phyloP scores from a whole-genome alignment of 306 rosid genomes.

The Pterocarpus santalinus region DNA sequence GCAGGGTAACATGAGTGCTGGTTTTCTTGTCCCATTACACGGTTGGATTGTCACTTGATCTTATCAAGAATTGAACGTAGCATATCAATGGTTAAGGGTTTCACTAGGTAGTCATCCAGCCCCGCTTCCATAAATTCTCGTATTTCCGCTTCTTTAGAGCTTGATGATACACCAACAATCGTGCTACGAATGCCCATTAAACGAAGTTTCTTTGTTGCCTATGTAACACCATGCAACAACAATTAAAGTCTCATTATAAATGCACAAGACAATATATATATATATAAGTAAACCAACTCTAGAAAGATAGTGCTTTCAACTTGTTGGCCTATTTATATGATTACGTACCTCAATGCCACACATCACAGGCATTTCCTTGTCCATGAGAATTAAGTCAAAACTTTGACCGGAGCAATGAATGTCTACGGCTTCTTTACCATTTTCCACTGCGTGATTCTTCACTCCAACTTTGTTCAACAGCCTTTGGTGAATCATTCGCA shows the following conservation, averaged over 20 bases:
- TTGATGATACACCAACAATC: conserved; percentile 72
- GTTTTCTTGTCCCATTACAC: conserved; percentile 1
- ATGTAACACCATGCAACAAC: not conserved
- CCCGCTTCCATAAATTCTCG: conserved; percentile 72
- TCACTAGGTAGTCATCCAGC: conserved; percentile 64
- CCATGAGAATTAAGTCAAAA: conserved; percentile 86
- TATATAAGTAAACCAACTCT: not conserved
- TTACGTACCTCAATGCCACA: conserved; percentile 67
- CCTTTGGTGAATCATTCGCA: conserved; percentile 56
- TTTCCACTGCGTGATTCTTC: conserved; percentile 53
- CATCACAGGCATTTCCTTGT: conserved; percentile 81
- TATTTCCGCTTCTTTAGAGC: conserved; percentile 29
- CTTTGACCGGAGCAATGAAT: conserved; percentile 56
- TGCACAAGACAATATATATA: too few species aligned
- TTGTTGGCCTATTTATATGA: not conserved
- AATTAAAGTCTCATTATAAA: not conserved
- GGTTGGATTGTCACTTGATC: not conserved
- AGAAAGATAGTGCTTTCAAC: conserved; percentile 3
- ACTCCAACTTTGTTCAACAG: conserved; percentile 61
- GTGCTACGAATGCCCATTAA: conserved; percentile 63
- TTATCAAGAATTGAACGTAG: conserved; percentile 61
- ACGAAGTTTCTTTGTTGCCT: conserved; percentile 76
- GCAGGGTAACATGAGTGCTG: too few species aligned
- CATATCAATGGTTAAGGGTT: conserved; percentile 61
- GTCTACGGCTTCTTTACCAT: conserved; percentile 84